phyloP scores from a whole-genome alignment of 2,329 filamentous ascomycete genomes.

The Cladophialophora carrionii region DNA sequence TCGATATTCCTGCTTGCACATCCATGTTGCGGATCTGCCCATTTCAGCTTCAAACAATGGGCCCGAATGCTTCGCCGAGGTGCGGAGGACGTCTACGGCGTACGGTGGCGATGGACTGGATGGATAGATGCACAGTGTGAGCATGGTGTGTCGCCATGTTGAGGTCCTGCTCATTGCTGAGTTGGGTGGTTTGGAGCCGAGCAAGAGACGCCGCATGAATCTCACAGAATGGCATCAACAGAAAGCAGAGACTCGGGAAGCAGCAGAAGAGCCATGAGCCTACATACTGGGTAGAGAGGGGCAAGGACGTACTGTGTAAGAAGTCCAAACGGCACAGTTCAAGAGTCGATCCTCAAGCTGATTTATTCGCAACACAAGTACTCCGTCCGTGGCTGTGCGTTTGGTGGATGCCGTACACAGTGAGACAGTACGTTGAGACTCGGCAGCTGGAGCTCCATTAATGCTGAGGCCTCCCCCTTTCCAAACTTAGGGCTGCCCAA shows the following conservation, averaged over 20 bases:
- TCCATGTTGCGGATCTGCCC: slow-evolving; percentile 1
- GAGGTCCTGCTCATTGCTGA: not conserved
- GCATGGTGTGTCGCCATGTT: slow-evolving; percentile 2
- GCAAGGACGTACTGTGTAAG: not conserved
- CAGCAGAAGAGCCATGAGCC: not conserved
- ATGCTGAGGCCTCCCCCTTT: slow-evolving; percentile 1
- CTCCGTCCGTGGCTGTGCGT: not conserved
- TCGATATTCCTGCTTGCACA: slow-evolving; percentile 15
- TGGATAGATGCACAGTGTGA: slow-evolving; percentile 1
- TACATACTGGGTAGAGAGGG: not conserved
- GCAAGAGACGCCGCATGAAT: not conserved
- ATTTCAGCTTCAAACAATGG: not conserved
- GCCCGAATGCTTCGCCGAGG: not conserved
- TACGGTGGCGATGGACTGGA: not conserved
- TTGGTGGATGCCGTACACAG: not conserved
- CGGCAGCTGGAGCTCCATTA: not conserved
- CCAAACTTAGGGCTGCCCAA: not conserved
- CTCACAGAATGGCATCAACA: not conserved
- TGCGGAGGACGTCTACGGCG: slow-evolving; percentile 6
- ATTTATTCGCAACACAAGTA: not conserved
- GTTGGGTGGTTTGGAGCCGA: not conserved
- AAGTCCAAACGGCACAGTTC: not conserved
- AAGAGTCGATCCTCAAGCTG: not conserved
- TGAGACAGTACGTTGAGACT: too few species aligned
- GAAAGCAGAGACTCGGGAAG: not conserved